Evolutionary conservation across 176 grass and related monocot genomes (phyloP).

Genomic region (Miscanthus lutarioriparius): DNA sequence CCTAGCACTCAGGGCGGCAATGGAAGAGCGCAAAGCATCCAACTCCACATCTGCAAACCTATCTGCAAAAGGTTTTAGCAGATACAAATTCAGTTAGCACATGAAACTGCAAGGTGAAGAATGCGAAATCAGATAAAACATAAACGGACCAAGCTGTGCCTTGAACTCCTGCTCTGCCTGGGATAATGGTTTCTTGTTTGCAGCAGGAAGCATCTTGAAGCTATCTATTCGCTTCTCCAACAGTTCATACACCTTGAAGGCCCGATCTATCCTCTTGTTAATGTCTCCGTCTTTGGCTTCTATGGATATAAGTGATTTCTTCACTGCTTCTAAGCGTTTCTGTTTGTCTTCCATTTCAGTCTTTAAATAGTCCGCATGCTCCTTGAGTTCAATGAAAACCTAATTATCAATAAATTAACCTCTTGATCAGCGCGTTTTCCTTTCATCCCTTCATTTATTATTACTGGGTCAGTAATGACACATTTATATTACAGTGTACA

Average conservation of each 20-base stretch:
- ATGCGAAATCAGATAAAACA: slow-evolving; percentile 1
- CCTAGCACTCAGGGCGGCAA: slow-evolving; percentile 68
- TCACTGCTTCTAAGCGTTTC: slow-evolving; percentile 61
- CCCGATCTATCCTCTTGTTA: slow-evolving; percentile 52
- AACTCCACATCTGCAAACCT: slow-evolving; percentile 78
- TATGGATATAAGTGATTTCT: slow-evolving; percentile 62
- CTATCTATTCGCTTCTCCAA: slow-evolving; percentile 78
- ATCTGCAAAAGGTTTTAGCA: slow-evolving; percentile 51
- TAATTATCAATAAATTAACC: slow-evolving; percentile 45
- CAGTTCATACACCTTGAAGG: slow-evolving; percentile 62
- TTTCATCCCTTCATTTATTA: not conserved
- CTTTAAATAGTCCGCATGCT: slow-evolving; percentile 66
- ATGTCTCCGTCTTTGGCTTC: slow-evolving; percentile 70
- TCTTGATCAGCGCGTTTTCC: not conserved
- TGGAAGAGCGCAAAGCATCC: slow-evolving; percentile 70
- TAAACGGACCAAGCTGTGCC: slow-evolving; percentile 65
- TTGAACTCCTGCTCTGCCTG: slow-evolving; percentile 91
- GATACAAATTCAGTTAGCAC: slow-evolving; percentile 6
- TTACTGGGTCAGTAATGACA: not conserved
- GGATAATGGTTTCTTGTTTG: slow-evolving; percentile 91
- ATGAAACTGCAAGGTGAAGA: not conserved
- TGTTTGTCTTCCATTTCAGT: slow-evolving; percentile 78
- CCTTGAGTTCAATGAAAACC: slow-evolving; percentile 93
- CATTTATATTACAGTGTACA: not conserved
- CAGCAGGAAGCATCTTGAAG: slow-evolving; percentile 79